Base-by-base conservation (phyloP, 2,329 filamentous ascomycete species). In the Aureobasidium vineae region DNA sequence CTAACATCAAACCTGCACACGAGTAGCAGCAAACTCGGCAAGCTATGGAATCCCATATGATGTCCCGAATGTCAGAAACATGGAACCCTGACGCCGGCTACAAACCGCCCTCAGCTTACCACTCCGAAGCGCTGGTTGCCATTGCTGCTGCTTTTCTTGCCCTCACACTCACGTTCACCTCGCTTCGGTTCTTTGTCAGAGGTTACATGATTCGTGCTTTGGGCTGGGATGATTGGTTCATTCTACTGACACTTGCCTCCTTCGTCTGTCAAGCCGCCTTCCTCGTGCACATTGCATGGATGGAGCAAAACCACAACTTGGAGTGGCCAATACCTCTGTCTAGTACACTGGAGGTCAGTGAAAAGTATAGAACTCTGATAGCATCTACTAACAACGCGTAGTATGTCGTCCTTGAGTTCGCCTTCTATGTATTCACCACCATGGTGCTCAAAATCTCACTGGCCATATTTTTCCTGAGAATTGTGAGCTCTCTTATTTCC, bases 401-500 rank as follows among this genome's bases (percentile, higher is more conserved):
- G 72, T 70, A 72, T 63, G 66, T 72, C 10, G 31, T 74, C 13
- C 67, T 77, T 1, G 73, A 74, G 47, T 75, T 80, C 63, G 72
- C 71, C 15, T 72, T 77, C 1, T 81, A 82, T 67, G 67, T 80
- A 33, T 60, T 76, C 7, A 75, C 78, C 0, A 77, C 78, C 68
- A 75, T 79, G 65, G 68, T 75, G 11, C 70, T 81, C 66, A 82
- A 82, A 68, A 75, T 81, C n/a, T 80, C 79, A 1, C 69, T 82
- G 8, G 78, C 75, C 10, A 70, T 81, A 23, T 81, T 81, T 73
- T 81, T 81, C 70, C 71, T 78, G 3, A 78, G 80, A 4, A 77
- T 81, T 49, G 73, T 80, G 19, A 60, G 56, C n/a, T 33, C 26
- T 21, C 15, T 26, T n/a, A 19, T 6, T 23, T 3, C n/a, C 15